A percentile compares a stretch with the other conserved stretches of the same genome.
phyloP scores from a whole-genome alignment of 1,284 basidiomycete genomes.

The Cryptococcus sp. region DNA sequence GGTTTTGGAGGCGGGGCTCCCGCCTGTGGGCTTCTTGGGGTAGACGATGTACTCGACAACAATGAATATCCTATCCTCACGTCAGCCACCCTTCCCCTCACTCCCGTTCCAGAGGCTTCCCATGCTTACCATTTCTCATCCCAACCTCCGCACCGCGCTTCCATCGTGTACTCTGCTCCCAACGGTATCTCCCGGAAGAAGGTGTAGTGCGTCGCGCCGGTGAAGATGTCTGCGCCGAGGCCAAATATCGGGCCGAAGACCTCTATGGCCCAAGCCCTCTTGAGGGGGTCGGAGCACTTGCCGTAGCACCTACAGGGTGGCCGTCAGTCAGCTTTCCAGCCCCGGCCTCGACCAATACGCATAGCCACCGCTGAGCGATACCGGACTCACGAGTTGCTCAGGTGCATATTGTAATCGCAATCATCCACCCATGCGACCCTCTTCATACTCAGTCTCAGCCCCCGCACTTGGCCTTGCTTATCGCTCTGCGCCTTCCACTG shows the following conservation, averaged over 20 bases:
- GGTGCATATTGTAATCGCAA: slow-evolving; percentile 50
- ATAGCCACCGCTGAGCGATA: too few relatives aligned
- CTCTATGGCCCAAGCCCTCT: slow-evolving; percentile 54
- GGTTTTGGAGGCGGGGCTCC: background rate
- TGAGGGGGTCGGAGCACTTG: slow-evolving; percentile 55
- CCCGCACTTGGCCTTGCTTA: slow-evolving; percentile 27
- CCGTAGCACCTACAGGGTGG: slow-evolving; percentile 38
- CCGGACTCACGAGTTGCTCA: slow-evolving; percentile 45
- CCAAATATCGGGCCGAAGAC: slow-evolving; percentile 63
- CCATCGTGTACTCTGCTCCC: slow-evolving; percentile 64
- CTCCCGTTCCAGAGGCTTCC: background rate
- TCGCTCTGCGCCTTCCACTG: slow-evolving; percentile 29
- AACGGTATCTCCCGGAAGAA: slow-evolving; percentile 78
- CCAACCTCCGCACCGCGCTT: slow-evolving; percentile 65
- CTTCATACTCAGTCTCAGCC: slow-evolving; percentile 21
- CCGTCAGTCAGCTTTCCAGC: background rate
- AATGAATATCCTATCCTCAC: slow-evolving; percentile 57
- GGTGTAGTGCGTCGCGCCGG: slow-evolving; percentile 69
- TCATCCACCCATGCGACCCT: slow-evolving; percentile 44
- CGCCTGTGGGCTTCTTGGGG: slow-evolving; percentile 46
- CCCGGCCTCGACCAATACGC: too few relatives aligned
- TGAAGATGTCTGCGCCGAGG: slow-evolving; percentile 64
- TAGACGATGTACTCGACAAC: slow-evolving; percentile 65
- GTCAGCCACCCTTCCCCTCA: background rate
- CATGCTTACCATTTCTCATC: slow-evolving; percentile 74